Conservation (phyloP, 345 rosid species). For the Anacardium occidentale region DNA sequence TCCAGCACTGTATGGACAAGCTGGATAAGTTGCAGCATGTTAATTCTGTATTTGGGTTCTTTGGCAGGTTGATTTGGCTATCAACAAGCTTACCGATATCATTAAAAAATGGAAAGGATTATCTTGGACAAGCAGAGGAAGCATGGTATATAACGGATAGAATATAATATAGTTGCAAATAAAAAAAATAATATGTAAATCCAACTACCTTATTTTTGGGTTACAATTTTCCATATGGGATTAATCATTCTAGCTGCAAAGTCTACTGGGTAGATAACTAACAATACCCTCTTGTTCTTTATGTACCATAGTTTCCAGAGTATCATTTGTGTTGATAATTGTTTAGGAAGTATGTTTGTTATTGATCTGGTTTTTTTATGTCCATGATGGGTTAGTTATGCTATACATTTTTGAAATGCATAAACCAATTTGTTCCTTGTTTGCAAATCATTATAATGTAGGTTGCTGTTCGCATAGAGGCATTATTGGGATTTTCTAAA, state of each 20-base stretch:
- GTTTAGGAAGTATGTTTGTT: too few species aligned
- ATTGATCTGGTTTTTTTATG: too few species aligned
- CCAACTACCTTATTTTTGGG: neutral
- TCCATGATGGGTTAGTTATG: neutral
- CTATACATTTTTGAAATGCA: neutral
- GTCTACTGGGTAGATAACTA: neutral
- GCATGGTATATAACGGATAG: conserved; percentile 52
- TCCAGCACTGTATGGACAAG: neutral
- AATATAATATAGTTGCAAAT: neutral
- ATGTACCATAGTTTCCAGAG: conserved; percentile 1
- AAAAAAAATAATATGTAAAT: neutral
- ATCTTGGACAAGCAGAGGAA: conserved; percentile 78
- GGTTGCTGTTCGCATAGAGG: conserved; percentile 67
- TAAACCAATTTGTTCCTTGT: neutral
- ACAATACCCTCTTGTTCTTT: neutral
- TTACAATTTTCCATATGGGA: neutral
- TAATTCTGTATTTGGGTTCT: conserved; percentile 1
- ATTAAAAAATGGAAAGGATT: conserved; percentile 61
- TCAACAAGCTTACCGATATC: conserved; percentile 42
- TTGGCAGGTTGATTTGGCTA: conserved; percentile 53
- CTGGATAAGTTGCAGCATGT: neutral
- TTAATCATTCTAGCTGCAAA: neutral
- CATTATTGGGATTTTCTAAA: conserved; percentile 48
- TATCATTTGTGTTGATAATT: too few species aligned
- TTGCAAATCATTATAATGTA: conserved; percentile 23